Conservation (phyloP, 805 yeast genomes). For the Cyberlindnera japonica region DNA sequence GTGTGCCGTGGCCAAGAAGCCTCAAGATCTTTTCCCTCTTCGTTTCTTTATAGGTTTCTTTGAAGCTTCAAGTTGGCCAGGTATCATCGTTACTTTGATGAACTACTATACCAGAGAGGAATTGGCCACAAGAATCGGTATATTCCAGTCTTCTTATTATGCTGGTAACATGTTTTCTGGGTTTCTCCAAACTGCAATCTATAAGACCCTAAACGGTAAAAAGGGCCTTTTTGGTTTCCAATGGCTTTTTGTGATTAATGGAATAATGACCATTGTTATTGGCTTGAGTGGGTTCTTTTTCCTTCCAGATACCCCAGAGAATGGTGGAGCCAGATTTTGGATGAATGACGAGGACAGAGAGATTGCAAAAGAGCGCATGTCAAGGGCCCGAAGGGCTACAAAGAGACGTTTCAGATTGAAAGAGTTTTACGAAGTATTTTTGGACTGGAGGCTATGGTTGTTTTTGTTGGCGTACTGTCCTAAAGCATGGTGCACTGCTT, state of each 20-base stretch:
- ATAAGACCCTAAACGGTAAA: constrained; percentile 10
- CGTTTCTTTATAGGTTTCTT: constrained; percentile 66
- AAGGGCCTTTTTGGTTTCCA: constrained; percentile 14
- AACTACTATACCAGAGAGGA: constrained; percentile 36
- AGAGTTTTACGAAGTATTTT: constrained; percentile 4
- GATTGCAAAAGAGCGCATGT: constrained; percentile 26
- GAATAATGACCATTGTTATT: constrained; percentile 16
- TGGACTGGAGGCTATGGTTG: constrained; percentile 14
- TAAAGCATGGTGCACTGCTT: constrained; percentile 10
- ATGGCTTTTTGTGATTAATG: constrained; percentile 20
- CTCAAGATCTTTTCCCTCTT: constrained; percentile 44
- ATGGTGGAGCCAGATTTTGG: constrained; percentile 28
- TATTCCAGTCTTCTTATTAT: constrained; percentile 16
- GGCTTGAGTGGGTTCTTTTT: constrained; percentile 35
- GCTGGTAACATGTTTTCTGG: constrained; percentile 29
- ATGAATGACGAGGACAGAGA: constrained; percentile 30
- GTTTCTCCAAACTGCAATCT: constrained; percentile 38
- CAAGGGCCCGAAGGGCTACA: constrained; percentile 15
- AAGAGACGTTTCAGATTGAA: constrained; percentile 9
- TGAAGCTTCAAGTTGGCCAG: constrained; percentile 59
- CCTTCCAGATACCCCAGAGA: constrained; percentile 36
- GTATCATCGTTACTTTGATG: constrained; percentile 33
- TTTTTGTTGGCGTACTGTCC: constrained; percentile 16
- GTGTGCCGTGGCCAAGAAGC: constrained; percentile 37
- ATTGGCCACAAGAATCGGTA: constrained; percentile 31